Percentiles rank a stretch among this genome's conserved stretches.
These are phyloP conservation scores for Neltuma alba DNA, from an alignment of 306 rosid genomes.

Conservation along the genomic window DNA sequence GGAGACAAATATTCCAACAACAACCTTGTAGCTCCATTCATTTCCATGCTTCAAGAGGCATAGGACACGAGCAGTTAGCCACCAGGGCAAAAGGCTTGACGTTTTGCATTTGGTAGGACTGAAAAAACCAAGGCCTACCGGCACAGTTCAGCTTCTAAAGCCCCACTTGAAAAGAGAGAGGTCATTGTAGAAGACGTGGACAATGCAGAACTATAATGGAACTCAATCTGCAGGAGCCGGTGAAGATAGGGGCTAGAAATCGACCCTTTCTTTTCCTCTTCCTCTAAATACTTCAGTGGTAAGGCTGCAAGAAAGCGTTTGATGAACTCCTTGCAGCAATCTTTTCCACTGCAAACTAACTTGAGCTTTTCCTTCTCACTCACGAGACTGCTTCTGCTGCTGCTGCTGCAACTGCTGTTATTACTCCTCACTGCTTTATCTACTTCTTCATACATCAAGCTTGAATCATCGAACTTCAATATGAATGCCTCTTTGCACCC, in stretches of 20 bases:
- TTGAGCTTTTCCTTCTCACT: constrained; percentile 22
- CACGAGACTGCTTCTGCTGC: neutral
- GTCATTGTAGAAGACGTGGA: constrained; percentile 32
- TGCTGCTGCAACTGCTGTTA: neutral
- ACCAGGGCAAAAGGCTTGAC: neutral
- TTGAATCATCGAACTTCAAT: constrained; percentile 64
- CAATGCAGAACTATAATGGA: constrained; percentile 53
- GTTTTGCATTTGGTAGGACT: neutral
- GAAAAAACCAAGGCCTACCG: neutral
- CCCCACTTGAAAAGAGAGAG: constrained; percentile 34
- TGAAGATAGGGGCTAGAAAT: constrained; percentile 43
- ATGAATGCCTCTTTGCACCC: constrained; percentile 69
- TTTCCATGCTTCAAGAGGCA: neutral
- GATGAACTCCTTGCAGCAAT: constrained; percentile 80
- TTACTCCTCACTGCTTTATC: constrained; percentile 24
- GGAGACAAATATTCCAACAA: neutral
- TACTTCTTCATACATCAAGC: constrained; percentile 43
- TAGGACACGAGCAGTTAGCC: neutral
- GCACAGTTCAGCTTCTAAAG: constrained; percentile 27
- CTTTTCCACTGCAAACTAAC: constrained; percentile 61
- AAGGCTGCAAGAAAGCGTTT: constrained; percentile 72
- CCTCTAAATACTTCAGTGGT: constrained; percentile 55
- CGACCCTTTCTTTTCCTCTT: constrained; percentile 47
- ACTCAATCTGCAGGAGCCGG: constrained; percentile 69
- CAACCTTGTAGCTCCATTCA: neutral